Evolutionary conservation across 202 grass and related monocot species (phyloP), one percentile per base, ranked within the genome.

Genomic region (Carex sylvatica): DNA sequence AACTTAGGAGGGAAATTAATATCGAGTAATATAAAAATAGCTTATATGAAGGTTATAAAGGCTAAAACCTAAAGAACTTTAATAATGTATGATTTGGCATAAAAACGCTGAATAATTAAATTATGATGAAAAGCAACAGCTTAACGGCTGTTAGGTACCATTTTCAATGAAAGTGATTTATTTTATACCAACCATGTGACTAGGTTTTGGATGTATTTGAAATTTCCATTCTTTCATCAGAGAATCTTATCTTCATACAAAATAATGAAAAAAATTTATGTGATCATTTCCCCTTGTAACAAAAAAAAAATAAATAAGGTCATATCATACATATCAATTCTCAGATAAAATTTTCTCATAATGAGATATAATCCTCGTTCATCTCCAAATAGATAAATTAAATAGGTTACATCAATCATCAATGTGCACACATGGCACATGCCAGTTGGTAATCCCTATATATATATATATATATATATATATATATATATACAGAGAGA

Each of bases 131-230:
- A 82, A 82, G 79, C 79, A 68, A 82, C 79, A 69, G 54, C 79
- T 69, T 82, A 82, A 82, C 79, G 79, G 79, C 62, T 53, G 28
- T 54, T 23, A 69, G 79, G 61, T 82, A 82, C 68, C 46, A 66
- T 82, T 54, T 77, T 82, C 79, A 26, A 52, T 68, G 79, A 82
- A 49, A 82, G 42, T 82, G 79, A 82, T 65, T 66, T 82, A 66
- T 69, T 69, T 54, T 82, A 54, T 36, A 82, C 79, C 40, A 9
- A 82, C 79, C 79, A 82, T 66, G 79, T 82, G 79, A 82, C 44
- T 55, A 49, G 61, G 24, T 82, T 82, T 82, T 82, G 79, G 79
- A 82, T 82, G 11, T 42, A 82, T 69, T 67, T 28, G 1, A 55
- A 52, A 35, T 35, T 77, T 58, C 1, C 16, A 77, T 77, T 15